Evolutionary conservation across 1,284 basidiomycete species (phyloP).

Genomic region (Pseudozyma thailandica): DNA sequence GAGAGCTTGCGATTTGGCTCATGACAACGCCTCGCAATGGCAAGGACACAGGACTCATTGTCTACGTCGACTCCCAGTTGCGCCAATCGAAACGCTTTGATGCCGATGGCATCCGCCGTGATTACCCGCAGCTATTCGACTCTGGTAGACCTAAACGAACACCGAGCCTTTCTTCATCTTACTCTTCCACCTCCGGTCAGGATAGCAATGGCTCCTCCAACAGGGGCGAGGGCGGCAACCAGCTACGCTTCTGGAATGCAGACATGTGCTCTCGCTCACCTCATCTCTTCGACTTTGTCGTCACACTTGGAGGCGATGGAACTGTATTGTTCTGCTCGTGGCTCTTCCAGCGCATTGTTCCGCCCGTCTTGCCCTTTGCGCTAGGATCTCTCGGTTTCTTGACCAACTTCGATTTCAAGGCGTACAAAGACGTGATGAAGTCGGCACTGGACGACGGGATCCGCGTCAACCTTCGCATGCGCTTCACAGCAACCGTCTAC

Average conservation of each 20-base stretch:
- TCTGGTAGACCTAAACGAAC: slow-evolving; percentile 56
- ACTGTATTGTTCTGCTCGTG: slow-evolving; percentile 99
- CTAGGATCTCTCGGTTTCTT: slow-evolving; percentile 98
- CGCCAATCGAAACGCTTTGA: slow-evolving; percentile 91
- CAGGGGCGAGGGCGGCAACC: slow-evolving; percentile 73
- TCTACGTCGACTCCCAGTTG: slow-evolving; percentile 95
- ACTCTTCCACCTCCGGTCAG: slow-evolving; percentile 32
- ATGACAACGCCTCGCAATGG: slow-evolving; percentile 60
- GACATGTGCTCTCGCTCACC: slow-evolving; percentile 93
- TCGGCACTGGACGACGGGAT: slow-evolving; percentile 91
- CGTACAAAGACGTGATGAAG: slow-evolving; percentile 88
- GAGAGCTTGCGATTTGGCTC: slow-evolving; percentile 79
- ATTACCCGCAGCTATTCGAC: slow-evolving; percentile 87
- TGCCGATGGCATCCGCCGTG: slow-evolving; percentile 83
- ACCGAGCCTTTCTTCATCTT: slow-evolving; percentile 35
- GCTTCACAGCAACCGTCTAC: slow-evolving; percentile 98
- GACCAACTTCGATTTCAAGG: slow-evolving; percentile 94
- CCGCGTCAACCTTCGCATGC: slow-evolving; percentile 96
- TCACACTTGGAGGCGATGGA: slow-evolving; percentile 95
- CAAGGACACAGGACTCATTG: slow-evolving; percentile 56
- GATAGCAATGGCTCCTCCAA: slow-evolving; percentile 33
- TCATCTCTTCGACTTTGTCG: slow-evolving; percentile 96
- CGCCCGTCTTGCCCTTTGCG: slow-evolving; percentile 95
- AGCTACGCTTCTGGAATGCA: slow-evolving; percentile 95
- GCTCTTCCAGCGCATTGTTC: slow-evolving; percentile 98